These are phyloP conservation scores for Geopyxis carbonaria DNA, from an alignment of 495 filamentous ascomycete genomes.

Conservation along the genomic window DNA sequence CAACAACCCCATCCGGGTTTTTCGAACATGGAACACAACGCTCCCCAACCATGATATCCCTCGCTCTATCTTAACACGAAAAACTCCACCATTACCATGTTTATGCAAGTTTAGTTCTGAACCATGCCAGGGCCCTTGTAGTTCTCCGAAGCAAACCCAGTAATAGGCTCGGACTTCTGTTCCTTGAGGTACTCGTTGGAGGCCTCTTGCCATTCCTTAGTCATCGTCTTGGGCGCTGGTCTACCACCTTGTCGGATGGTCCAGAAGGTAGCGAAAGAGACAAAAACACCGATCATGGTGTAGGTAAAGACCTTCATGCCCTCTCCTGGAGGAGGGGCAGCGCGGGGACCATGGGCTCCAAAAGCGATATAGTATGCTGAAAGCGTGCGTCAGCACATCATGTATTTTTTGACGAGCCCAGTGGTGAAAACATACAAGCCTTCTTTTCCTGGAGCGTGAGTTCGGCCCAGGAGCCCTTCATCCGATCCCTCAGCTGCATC, in stretches of 20 bases:
- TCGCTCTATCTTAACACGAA: conserved; percentile 6
- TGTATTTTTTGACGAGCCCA: background rate
- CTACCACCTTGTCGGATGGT: conserved; percentile 46
- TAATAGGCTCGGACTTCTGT: conserved; percentile 80
- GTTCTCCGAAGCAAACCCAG: conserved; percentile 61
- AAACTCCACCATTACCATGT: conserved; percentile 4
- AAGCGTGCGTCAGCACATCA: conserved; percentile 1
- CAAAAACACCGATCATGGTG: conserved; percentile 42
- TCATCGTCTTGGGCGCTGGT: conserved; percentile 68
- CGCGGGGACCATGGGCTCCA: conserved; percentile 81
- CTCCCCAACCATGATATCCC: background rate
- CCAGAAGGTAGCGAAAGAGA: conserved; percentile 48
- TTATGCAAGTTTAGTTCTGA: conserved; percentile 37
- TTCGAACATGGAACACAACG: conserved; percentile 1
- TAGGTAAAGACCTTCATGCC: conserved; percentile 53
- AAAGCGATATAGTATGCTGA: conserved; percentile 98
- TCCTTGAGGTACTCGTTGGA: conserved; percentile 85
- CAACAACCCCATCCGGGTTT: too few species aligned
- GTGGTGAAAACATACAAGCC: conserved; percentile 56
- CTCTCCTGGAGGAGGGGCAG: conserved; percentile 66
- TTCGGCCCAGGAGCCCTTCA: conserved; percentile 93
- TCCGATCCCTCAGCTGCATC: conserved; percentile 93
- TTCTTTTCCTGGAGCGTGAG: conserved; percentile 95
- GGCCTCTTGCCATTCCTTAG: conserved; percentile 83
- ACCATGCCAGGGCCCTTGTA: conserved; percentile 70